Conservation (phyloP, 2,329 filamentous ascomycete species). For the Fusarium euwallaceae region DNA sequence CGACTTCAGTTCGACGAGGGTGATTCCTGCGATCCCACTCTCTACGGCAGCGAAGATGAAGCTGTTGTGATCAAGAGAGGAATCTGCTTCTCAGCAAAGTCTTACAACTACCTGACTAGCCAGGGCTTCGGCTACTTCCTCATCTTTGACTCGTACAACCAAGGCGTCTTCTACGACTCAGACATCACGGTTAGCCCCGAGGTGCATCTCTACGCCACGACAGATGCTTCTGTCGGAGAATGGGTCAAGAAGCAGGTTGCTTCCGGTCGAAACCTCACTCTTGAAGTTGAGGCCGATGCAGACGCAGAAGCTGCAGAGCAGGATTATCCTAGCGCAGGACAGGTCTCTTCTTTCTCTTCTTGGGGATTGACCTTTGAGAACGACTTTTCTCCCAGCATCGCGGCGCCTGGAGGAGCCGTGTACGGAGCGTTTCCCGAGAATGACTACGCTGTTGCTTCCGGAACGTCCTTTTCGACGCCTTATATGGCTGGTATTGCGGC, state of each 20-base stretch:
- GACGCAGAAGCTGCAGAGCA: not conserved
- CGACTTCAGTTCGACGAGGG: not conserved
- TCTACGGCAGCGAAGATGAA: not conserved
- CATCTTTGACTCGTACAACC: constrained; percentile 4
- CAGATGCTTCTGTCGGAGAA: not conserved
- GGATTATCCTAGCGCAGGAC: constrained; percentile 5
- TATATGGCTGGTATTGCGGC: constrained; percentile 41
- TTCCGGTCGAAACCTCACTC: not conserved
- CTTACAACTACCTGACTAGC: not conserved
- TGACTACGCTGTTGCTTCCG: constrained; percentile 30
- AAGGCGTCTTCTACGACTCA: not conserved
- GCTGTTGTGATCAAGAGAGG: not conserved
- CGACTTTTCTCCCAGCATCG: constrained; percentile 31
- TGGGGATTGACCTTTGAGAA: constrained; percentile 43
- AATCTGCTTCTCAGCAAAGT: not conserved
- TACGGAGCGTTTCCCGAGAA: constrained; percentile 17
- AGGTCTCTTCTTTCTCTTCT: constrained; percentile 34
- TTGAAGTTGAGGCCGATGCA: not conserved
- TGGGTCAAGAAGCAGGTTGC: not conserved
- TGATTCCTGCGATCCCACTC: not conserved
- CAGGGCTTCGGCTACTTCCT: not conserved
- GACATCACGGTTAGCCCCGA: not conserved
- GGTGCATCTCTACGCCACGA: not conserved
- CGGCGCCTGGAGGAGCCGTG: constrained; percentile 27
- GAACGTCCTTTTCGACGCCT: constrained; percentile 38